Percentiles rank a stretch among this genome's conserved stretches.
Evolutionary conservation across 2,329 filamentous ascomycete genomes (phyloP).

Genomic region (Fusarium praegraminearum): DNA sequence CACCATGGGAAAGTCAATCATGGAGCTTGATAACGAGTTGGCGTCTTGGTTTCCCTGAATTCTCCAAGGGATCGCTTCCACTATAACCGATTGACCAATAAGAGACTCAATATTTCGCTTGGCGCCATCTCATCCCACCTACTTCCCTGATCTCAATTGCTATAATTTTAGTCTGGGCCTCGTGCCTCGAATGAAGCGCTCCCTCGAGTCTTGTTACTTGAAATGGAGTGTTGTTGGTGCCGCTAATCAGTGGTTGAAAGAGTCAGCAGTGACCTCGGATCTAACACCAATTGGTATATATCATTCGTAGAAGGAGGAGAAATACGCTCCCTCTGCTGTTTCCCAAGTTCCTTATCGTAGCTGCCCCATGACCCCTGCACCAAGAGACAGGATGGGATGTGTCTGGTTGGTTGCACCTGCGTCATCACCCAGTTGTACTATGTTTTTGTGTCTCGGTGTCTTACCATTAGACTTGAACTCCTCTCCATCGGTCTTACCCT

Average conservation of each 20-base stretch:
- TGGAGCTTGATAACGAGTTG: slow-evolving; percentile 26
- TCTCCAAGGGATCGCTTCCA: slow-evolving; percentile 32
- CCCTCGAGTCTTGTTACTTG: slow-evolving; percentile 8
- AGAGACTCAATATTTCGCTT: slow-evolving; percentile 25
- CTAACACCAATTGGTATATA: not conserved
- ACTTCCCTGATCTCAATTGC: slow-evolving; percentile 39
- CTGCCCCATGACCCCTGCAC: slow-evolving; percentile 27
- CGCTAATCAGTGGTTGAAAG: slow-evolving; percentile 11
- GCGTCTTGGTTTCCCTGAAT: slow-evolving; percentile 31
- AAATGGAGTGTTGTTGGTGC: slow-evolving; percentile 15
- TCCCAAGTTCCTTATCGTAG: slow-evolving; percentile 2
- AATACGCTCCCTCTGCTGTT: not conserved
- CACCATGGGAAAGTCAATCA: slow-evolving; percentile 9
- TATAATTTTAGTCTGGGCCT: slow-evolving; percentile 27
- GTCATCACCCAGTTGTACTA: slow-evolving; percentile 37
- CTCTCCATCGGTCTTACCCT: slow-evolving; percentile 8
- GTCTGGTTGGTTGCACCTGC: slow-evolving; percentile 42
- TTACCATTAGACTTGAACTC: slow-evolving; percentile 19
- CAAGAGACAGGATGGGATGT: not conserved
- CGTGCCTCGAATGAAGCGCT: slow-evolving; percentile 10
- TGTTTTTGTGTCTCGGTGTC: slow-evolving; percentile 25
- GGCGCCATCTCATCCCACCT: slow-evolving; percentile 21
- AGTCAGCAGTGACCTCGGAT: not conserved
- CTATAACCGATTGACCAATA: slow-evolving; percentile 33
- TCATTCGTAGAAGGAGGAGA: not conserved